Conservation (phyloP, 2,329 filamentous ascomycete species). For the Fusarium protoensiforme region DNA sequence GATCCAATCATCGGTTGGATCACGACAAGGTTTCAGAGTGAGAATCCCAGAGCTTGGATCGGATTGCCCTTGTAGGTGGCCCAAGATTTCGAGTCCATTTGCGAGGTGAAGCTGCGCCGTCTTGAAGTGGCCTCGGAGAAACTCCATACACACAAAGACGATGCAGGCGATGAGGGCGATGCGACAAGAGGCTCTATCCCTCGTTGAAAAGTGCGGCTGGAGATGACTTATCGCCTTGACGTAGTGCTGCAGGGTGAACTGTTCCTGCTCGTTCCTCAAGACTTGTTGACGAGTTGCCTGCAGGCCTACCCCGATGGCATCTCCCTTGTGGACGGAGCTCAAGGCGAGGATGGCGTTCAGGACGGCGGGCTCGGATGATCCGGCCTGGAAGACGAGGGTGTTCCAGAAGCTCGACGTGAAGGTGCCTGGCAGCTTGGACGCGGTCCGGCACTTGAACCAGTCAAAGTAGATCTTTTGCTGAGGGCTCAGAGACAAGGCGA, state of each 20-base stretch:
- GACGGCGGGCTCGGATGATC: constrained; percentile 50
- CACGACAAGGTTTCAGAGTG: constrained; percentile 18
- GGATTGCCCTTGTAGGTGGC: constrained; percentile 51
- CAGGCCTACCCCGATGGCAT: constrained; percentile 3
- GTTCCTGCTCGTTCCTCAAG: constrained; percentile 24
- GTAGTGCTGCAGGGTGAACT: constrained; percentile 48
- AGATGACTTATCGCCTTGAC: constrained; percentile 51
- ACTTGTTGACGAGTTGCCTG: background rate
- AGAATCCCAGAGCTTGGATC: constrained; percentile 40
- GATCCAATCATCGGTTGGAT: constrained; percentile 55
- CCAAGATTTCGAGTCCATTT: constrained; percentile 42
- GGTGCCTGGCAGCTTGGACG: constrained; percentile 49
- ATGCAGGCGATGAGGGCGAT: constrained; percentile 49
- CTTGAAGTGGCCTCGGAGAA: constrained; percentile 32
- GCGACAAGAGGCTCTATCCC: constrained; percentile 45
- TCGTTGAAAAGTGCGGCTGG: constrained; percentile 45
- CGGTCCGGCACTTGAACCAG: constrained; percentile 51
- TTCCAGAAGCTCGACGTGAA: constrained; percentile 53
- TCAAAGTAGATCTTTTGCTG: constrained; percentile 32
- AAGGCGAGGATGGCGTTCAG: constrained; percentile 54
- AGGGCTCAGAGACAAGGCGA: constrained; percentile 1
- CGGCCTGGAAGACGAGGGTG: constrained; percentile 50
- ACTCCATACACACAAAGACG: constrained; percentile 33
- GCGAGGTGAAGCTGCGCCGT: constrained; percentile 31
- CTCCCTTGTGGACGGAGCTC: constrained; percentile 47